Base-by-base conservation (phyloP, 257 asterid species). In the Apocynum venetum region DNA sequence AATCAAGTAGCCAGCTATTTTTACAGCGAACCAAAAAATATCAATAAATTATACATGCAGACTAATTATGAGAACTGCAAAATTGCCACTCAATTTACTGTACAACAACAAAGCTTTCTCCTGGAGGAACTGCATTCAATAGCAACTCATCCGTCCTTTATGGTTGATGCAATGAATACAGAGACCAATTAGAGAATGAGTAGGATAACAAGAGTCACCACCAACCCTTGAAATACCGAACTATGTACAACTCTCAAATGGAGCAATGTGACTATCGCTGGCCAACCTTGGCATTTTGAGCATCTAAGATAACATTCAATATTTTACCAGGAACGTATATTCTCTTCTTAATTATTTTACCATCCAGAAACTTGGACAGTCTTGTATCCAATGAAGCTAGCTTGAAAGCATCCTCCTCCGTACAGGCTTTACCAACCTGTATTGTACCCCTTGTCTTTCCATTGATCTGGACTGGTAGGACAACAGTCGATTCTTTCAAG, bases 391-490 rank as follows among this genome's bases (percentile, higher is more conserved):
- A 25, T 38, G 91, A 88, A 86, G 99, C 98, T 48, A 88, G 86
- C 64, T 61, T 59, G 76, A 91, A 86, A 40, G 97, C 98, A 68
- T 90, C 93, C 57, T 92, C 98, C 87, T 93, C 98, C 0, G 89
- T 82, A 83, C 97, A 96, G 63, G 90, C 77, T 82, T 90, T 90
- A 70, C 93, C 91, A 1, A 93, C 95, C 82, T 91, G 89, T 84
- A 96, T 80, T 65, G 98, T 93, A 71, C 99, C 97, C 84, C 98
- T 86, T 17, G 97, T 96, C 90, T 96, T 96, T 77, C 99, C 99
- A 4, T 96, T 96, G 77, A 96, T 87, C 87, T 93, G 99, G 76
- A 93, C 96, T 0, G 99, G 97, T 64, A 96, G 85, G 73, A 88
- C 88, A 44, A 91, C 82, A 1, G 81, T 84, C 6, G 95, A 85